phyloP scores from a whole-genome alignment of 805 yeast species.

The Kuraishia floccosa region DNA sequence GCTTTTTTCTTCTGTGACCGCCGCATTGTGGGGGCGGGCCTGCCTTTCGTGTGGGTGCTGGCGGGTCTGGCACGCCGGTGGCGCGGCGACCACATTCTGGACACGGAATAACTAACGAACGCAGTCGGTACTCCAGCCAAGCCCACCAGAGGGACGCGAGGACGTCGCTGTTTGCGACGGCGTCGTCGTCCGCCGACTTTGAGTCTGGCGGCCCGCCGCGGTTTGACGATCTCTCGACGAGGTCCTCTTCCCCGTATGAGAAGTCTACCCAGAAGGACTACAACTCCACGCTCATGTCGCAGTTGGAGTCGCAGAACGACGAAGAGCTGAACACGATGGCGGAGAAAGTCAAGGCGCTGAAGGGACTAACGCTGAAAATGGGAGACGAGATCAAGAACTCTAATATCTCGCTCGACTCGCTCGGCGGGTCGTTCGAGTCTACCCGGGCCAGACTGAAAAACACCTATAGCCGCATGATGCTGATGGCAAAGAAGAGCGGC shows the following conservation, averaged over 20 bases:
- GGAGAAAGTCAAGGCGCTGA: conserved; percentile 41
- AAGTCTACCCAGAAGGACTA: conserved; percentile 21
- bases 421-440: conserved; percentile 18
- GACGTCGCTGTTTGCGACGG: conserved; percentile 12
- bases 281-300: conserved; percentile 42
- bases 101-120: not conserved
- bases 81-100: too few species aligned
- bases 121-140: conserved; percentile 17
- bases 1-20: too few species aligned
- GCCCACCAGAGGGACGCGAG: conserved; percentile 18
- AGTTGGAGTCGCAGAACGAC: conserved; percentile 56
- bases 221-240: not conserved
- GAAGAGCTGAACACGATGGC: conserved; percentile 45
- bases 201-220: not conserved
- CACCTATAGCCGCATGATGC: conserved; percentile 45
- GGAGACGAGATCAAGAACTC: conserved; percentile 47
- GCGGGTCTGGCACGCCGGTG: too few species aligned
- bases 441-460: conserved; percentile 31
- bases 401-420: conserved; percentile 10
- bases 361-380: conserved; percentile 43
- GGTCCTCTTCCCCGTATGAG: conserved; percentile 32
- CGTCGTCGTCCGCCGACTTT: conserved; percentile 6
- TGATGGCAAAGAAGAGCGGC: conserved; percentile 54
- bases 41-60: too few species aligned
- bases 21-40: too few species aligned